Evolutionary conservation across 805 yeast genomes (phyloP).

Genomic region (Zygosaccharomyces rouxii): DNA sequence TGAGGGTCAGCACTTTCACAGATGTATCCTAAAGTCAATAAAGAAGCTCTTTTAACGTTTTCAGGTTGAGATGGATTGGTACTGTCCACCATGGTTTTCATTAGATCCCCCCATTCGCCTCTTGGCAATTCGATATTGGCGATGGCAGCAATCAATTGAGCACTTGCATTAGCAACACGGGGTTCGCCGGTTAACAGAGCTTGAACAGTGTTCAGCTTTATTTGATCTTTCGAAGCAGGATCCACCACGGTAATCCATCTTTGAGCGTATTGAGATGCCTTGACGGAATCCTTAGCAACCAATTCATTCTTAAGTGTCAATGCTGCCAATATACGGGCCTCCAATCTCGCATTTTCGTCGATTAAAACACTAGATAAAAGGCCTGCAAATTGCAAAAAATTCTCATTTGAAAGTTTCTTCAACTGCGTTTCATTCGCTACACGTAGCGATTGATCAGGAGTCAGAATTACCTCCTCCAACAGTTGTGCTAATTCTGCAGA

Average conservation of each 20-base stretch:
- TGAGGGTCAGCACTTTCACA: slow-evolving; percentile 90
- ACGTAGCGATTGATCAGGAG: slow-evolving; percentile 62
- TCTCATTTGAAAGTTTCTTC: slow-evolving; percentile 61
- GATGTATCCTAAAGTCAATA: slow-evolving; percentile 88
- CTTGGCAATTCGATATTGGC: slow-evolving; percentile 94
- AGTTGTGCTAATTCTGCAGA: slow-evolving; percentile 55
- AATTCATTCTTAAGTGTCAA: slow-evolving; percentile 82
- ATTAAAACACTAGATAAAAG: slow-evolving; percentile 68
- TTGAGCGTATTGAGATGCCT: slow-evolving; percentile 53
- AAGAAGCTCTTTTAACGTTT: slow-evolving; percentile 78
- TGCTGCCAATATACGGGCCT: slow-evolving; percentile 90
- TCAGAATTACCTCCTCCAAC: slow-evolving; percentile 74
- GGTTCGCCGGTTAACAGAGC: slow-evolving; percentile 60
- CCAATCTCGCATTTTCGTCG: slow-evolving; percentile 58
- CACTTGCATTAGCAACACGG: slow-evolving; percentile 83
- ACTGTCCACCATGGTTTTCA: slow-evolving; percentile 77
- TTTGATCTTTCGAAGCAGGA: slow-evolving; percentile 48
- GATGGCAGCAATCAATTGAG: slow-evolving; percentile 93
- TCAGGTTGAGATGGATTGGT: slow-evolving; percentile 76
- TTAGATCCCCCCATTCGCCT: slow-evolving; percentile 82
- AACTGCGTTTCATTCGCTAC: slow-evolving; percentile 76
- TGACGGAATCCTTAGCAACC: slow-evolving; percentile 70
- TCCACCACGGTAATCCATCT: slow-evolving; percentile 68
- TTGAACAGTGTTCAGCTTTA: slow-evolving; percentile 60
- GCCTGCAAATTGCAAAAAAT: slow-evolving; percentile 70